These are phyloP conservation scores for Penicillium psychrosexuale DNA, from an alignment of 2,329 filamentous ascomycete genomes.

Conservation along the genomic window DNA sequence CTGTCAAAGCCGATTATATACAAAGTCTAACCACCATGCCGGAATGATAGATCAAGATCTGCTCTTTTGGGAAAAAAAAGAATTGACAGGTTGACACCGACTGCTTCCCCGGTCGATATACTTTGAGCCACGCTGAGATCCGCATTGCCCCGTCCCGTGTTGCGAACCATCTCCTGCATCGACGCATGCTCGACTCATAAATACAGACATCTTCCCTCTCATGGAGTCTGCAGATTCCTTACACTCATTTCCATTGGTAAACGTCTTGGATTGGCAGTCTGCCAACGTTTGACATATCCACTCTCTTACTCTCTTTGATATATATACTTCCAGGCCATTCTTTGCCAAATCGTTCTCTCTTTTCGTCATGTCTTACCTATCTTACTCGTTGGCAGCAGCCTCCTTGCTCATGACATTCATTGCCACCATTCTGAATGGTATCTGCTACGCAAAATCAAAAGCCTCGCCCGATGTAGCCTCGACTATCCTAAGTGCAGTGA, in stretches of 20 bases:
- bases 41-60: slow-evolving; percentile 23
- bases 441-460: slow-evolving; percentile 27
- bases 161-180: background rate
- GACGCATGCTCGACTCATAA: slow-evolving; percentile 17
- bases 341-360: slow-evolving; percentile 2
- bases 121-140: slow-evolving; percentile 15
- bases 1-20: background rate
- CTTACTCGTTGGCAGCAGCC: slow-evolving; percentile 26
- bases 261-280: slow-evolving; percentile 8
- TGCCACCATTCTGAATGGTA: slow-evolving; percentile 29
- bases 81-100: slow-evolving; percentile 15
- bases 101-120: slow-evolving; percentile 12
- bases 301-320: background rate
- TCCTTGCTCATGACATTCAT: slow-evolving; percentile 26
- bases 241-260: slow-evolving; percentile 8
- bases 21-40: slow-evolving; percentile 16
- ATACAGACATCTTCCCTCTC: slow-evolving; percentile 10
- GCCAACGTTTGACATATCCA: slow-evolving; percentile 5
- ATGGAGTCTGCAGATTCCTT: background rate
- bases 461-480: slow-evolving; percentile 24
- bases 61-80: background rate
- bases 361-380: slow-evolving; percentile 17
- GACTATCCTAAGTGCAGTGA: slow-evolving; percentile 26
- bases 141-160: slow-evolving; percentile 17
- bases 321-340: background rate